Base-by-base conservation (phyloP, 2,329 filamentous ascomycete species). In the Albophoma yamanashiensis region DNA sequence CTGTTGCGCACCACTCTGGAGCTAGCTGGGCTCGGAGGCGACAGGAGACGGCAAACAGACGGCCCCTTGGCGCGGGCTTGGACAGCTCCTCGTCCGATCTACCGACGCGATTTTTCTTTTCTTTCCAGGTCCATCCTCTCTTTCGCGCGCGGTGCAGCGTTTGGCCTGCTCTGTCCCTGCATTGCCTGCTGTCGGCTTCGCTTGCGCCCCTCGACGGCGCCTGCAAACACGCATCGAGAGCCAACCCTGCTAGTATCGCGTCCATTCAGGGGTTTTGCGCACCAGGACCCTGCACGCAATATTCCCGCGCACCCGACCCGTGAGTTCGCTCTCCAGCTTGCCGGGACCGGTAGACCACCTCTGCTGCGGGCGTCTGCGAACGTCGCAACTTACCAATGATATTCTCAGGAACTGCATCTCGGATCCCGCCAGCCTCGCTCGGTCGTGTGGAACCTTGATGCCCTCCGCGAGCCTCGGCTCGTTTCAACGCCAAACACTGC, bases 361-460 rank as follows among this genome's bases (percentile, higher is more conserved):
- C 20, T 38, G 50, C 20, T 36, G 4, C 50, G 50, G 6, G 5
- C 20, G 20, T 55, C 50, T 55, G 50, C 31, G 5, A 55, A 55
- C 50, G 5, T 22, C 50, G n/a, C 6, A 12, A 22, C 50, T 55
- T 22, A 55, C 50, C 50, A 38, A 55, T 55, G 50, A 15, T 12
- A 11, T 20, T 14, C 14, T 22, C 31, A 55, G 50, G 50, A 38
- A 36, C 50, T 14, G 20, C 50, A 7, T 55, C 50, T 55, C 50
- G 50, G 31, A 38, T 55, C 31, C 50, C 47, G 39, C 50, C 17
- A 53, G 36, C 50, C 27, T 53, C 50, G 31, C 36, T 11, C 31
- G 50, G 27, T 53, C 69, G 60, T 62, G 59, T 61, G 57, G 60
- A 62, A 61, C 60, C 65, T 71, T 71, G 64, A 71, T 70, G 70